A percentile compares a stretch with the other conserved stretches of the same genome.
Evolutionary conservation across 768 basidiomycete genomes (phyloP).

Genomic region (Auricularia auricula-judae): DNA sequence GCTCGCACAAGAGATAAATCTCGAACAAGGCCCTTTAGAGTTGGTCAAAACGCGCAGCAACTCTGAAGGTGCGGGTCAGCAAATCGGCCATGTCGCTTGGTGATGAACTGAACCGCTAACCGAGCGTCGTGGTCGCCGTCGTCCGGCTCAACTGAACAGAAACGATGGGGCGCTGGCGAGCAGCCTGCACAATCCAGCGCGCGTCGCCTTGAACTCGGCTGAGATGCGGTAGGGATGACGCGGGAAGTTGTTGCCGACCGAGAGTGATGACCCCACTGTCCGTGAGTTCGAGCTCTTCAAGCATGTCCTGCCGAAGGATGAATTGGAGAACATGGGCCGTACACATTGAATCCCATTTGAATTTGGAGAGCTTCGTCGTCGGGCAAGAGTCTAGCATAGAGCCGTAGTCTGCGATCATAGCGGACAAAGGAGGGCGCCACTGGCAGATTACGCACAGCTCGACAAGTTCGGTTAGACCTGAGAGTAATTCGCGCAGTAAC

Average conservation of each 20-base stretch:
- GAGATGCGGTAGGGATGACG: background rate
- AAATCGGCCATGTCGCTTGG: background rate
- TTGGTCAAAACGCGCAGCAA: background rate
- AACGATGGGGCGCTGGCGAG: background rate
- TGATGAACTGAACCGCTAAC: background rate
- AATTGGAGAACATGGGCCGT: background rate
- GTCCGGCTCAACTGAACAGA: background rate
- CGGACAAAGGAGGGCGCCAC: background rate
- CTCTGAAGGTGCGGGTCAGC: background rate
- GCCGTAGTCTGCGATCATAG: background rate
- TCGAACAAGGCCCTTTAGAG: background rate
- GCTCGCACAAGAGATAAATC: background rate
- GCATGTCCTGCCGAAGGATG: background rate
- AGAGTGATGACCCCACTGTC: background rate
- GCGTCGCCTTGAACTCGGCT: background rate
- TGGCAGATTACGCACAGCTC: background rate
- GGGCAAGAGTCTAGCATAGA: background rate
- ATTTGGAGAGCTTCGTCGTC: background rate
- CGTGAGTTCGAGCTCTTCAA: background rate
- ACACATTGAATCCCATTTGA: background rate
- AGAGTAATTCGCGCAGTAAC: background rate
- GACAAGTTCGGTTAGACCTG: background rate
- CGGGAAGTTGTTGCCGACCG: background rate
- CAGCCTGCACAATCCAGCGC: background rate
- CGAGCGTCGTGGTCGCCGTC: background rate